Evolutionary conservation across 306 rosid species (phyloP).

Genomic region (Trichosanthes truncata): DNA sequence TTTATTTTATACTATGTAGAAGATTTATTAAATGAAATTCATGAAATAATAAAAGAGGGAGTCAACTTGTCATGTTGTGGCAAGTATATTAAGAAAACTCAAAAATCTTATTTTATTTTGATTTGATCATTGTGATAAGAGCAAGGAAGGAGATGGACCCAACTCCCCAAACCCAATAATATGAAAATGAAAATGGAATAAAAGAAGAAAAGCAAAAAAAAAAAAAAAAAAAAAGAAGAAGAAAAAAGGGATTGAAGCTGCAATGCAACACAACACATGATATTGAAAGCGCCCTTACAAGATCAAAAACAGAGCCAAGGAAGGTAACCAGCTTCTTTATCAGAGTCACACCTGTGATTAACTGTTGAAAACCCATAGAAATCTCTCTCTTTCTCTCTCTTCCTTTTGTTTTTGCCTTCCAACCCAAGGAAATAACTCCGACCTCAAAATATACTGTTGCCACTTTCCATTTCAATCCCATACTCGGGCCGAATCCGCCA

Average conservation of each 20-base stretch:
- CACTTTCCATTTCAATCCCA: slow-evolving; percentile 9
- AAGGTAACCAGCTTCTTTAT: background rate
- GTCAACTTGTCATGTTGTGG: background rate
- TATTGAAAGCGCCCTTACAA: background rate
- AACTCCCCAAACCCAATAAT: background rate
- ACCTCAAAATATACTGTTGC: background rate
- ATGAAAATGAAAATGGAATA: background rate
- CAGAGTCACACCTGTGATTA: background rate
- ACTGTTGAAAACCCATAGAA: background rate
- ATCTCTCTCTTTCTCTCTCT: background rate
- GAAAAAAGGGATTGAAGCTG: background rate
- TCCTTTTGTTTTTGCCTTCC: background rate
- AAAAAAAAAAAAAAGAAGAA: background rate
- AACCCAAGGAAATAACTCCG: background rate
- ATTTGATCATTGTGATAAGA: slow-evolving; percentile 4
- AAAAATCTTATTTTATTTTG: background rate
- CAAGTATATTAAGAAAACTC: background rate
- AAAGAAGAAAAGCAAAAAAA: too few relatives aligned
- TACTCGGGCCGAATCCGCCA: background rate
- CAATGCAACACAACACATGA: slow-evolving; percentile 6
- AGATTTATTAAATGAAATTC: background rate
- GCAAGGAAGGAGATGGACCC: background rate
- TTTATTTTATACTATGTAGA: background rate
- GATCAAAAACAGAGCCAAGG: slow-evolving; percentile 4
- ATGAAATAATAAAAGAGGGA: background rate